phyloP scores from a whole-genome alignment of 2,329 filamentous ascomycete species.

The Trichoderma oligosporum region DNA sequence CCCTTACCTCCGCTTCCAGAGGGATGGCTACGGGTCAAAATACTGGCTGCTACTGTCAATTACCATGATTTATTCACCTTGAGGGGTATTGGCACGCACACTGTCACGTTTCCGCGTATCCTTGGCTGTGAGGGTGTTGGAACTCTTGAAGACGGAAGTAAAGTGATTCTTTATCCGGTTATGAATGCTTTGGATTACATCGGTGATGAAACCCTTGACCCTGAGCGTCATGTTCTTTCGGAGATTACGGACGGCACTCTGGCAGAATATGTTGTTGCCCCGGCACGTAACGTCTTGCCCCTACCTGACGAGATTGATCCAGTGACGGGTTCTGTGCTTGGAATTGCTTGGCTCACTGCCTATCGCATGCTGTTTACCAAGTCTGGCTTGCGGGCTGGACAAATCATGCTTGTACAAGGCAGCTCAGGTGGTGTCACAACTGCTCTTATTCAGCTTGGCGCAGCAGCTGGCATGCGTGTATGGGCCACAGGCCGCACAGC shows the following conservation, averaged over 20 bases:
- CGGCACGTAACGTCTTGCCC: background rate
- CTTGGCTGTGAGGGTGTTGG: slow-evolving; percentile 8
- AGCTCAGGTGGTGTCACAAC: slow-evolving; percentile 11
- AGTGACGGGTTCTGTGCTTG: background rate
- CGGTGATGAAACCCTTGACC: slow-evolving; percentile 8
- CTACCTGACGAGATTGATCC: background rate
- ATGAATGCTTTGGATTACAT: slow-evolving; percentile 2
- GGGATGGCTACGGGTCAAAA: slow-evolving; percentile 7
- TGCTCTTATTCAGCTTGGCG: slow-evolving; percentile 13
- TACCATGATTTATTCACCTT: slow-evolving; percentile 11
- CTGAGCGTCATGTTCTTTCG: background rate
- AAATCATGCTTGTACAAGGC: slow-evolving; percentile 16
- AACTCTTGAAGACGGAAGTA: slow-evolving; percentile 8
- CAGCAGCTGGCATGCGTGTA: slow-evolving; percentile 9
- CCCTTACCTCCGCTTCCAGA: slow-evolving; percentile 1
- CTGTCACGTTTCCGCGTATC: background rate
- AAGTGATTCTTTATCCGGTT: slow-evolving; percentile 5
- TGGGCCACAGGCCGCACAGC: slow-evolving; percentile 1
- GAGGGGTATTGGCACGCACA: background rate
- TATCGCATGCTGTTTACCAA: slow-evolving; percentile 14
- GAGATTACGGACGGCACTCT: slow-evolving; percentile 9
- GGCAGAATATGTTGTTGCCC: slow-evolving; percentile 8
- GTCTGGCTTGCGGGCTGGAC: slow-evolving; percentile 4
- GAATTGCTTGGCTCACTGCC: slow-evolving; percentile 14
- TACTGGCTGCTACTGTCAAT: background rate